These are phyloP conservation scores for Gaertneriomyces semiglobifer DNA, from an alignment of 192 early-diverging fungal genomes.

Conservation along the genomic window DNA sequence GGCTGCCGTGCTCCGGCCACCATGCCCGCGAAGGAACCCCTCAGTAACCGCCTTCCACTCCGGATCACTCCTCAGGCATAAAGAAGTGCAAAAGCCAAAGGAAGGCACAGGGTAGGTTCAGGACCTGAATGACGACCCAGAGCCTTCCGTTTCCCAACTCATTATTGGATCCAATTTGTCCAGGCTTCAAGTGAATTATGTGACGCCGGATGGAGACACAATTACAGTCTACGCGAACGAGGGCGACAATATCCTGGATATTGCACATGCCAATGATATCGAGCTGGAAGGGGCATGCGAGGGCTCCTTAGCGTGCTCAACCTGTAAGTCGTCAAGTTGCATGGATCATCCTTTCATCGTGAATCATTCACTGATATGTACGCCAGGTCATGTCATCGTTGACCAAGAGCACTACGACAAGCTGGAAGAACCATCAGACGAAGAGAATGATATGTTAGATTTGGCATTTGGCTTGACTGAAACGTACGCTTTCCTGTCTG, in stretches of 20 bases:
- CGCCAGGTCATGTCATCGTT: slow-evolving; percentile 75
- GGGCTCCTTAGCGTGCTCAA: slow-evolving; percentile 90
- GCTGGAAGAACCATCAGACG: slow-evolving; percentile 90
- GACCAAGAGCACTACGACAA: slow-evolving; percentile 75
- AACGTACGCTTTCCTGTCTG: slow-evolving; percentile 58
- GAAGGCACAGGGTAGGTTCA: slow-evolving; percentile 12
- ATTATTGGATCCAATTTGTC: not conserved
- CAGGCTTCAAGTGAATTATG: slow-evolving; percentile 66
- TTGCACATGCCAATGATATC: slow-evolving; percentile 86
- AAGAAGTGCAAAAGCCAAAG: slow-evolving; percentile 8
- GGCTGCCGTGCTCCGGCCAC: too few species aligned
- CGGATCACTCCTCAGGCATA: slow-evolving; percentile 13
- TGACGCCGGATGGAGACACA: slow-evolving; percentile 77
- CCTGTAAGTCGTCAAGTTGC: slow-evolving; percentile 52
- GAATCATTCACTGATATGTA: not conserved
- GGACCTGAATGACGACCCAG: not conserved
- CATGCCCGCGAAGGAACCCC: too few species aligned
- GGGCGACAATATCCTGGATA: slow-evolving; percentile 85
- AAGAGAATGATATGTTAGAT: slow-evolving; percentile 98
- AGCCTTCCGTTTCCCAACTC: not conserved
- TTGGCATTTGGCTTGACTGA: slow-evolving; percentile 94
- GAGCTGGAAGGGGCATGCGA: slow-evolving; percentile 97
- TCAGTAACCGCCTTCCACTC: not conserved
- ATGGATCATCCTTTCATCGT: not conserved
- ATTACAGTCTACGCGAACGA: slow-evolving; percentile 73